Base-by-base conservation (phyloP, 2,329 filamentous ascomycete genomes). In the Colletotrichum falcatum region DNA sequence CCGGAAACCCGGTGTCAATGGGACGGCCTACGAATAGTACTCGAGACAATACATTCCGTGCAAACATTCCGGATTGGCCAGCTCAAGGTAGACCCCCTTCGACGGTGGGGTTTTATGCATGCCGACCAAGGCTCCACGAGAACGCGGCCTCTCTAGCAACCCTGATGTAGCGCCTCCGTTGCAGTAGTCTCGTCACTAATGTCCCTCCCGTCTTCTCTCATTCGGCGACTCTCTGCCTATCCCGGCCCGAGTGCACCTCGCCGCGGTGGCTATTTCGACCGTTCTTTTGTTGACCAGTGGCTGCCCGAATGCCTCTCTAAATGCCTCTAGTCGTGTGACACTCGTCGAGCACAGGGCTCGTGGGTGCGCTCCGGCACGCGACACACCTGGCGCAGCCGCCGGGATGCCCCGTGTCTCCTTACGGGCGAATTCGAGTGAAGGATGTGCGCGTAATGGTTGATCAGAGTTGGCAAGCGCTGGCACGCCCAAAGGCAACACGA, bases 31-130 rank as follows among this genome's bases (percentile, higher is more conserved):
- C 26, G 20, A 30, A 35, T 8, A 46, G 48, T 28, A n/a, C 23
- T 16, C 18, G 30, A n/a, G 30, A 54, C 51, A 35, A 12, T 14
- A 28, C 28, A 33, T 65, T 28, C 35, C 39, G 39, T 5, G 48
- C 16, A 62, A 55, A 16, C 11, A 54, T 39, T 55, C 14, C 42
- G 65, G 58, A 68, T 70, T 70, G 67, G 64, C 44, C 26, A 51
- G 33, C 39, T 42, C 37, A 28, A 28, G 48, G 48, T 30, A 28
- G 26, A 39, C 20, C n/a, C 44, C 55, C 39, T 16, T 18, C 35
- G 3, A 44, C 33, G 16, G 66, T 48, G 67, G 63, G 39, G 49
- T 3, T 67, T 20, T 20, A n/a, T 44, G 33, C 11, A 48, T 61
- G 54, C 61, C 51, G 30, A 56, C 44, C 14, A 49, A 53, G 54